A percentile compares a stretch with the other conserved stretches of the same genome.
These are phyloP conservation scores for Oryza officinalis DNA, from an alignment of 176 grass and related monocot genomes.

Conservation along the genomic window DNA sequence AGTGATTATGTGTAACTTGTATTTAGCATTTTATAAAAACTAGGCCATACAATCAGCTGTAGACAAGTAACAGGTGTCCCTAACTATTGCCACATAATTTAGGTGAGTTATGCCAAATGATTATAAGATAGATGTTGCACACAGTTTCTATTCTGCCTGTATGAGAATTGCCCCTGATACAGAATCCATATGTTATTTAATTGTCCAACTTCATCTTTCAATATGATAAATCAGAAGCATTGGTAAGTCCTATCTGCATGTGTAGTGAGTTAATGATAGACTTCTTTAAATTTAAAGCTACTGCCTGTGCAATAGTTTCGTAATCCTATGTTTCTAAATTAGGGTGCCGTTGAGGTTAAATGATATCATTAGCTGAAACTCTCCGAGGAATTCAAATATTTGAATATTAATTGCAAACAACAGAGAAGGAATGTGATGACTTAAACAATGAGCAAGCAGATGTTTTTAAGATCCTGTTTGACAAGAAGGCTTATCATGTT, in stretches of 20 bases:
- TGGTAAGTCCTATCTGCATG: background rate
- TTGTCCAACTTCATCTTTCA: background rate
- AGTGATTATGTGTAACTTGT: background rate
- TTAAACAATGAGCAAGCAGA: constrained; percentile 3
- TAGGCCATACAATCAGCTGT: too few species aligned
- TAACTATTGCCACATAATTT: background rate
- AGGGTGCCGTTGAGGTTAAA: background rate
- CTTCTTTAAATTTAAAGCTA: background rate
- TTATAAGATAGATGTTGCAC: background rate
- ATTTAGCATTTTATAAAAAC: background rate
- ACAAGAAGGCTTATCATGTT: background rate
- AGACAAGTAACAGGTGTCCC: background rate
- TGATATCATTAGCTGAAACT: background rate
- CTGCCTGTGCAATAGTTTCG: background rate
- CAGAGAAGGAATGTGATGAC: background rate
- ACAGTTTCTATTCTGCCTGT: background rate
- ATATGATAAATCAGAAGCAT: background rate
- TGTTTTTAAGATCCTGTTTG: background rate
- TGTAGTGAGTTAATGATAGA: background rate
- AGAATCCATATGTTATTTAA: background rate
- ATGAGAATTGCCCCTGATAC: background rate
- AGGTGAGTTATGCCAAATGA: background rate
- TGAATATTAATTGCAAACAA: constrained; percentile 9
- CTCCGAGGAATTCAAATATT: background rate
- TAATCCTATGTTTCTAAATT: background rate